Evolutionary conservation across 495 filamentous ascomycete genomes (phyloP).

Genomic region (Aspergillus saccharolyticus): DNA sequence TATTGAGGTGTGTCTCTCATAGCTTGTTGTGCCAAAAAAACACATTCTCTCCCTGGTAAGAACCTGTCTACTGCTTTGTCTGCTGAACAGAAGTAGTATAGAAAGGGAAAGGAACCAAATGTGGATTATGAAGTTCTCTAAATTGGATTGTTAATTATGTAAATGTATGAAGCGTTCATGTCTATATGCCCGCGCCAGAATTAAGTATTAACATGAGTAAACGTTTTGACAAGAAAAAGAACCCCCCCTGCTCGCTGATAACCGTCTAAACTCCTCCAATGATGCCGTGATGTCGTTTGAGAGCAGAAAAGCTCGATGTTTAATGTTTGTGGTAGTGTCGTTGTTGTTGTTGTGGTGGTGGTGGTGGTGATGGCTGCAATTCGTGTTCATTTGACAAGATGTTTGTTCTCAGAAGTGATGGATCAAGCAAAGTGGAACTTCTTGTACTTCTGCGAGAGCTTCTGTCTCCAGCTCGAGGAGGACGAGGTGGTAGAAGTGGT

Average conservation of each 20-base stretch:
- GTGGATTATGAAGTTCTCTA: neutral
- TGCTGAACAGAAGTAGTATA: no score
- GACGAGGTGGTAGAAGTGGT: neutral
- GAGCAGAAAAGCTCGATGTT: neutral
- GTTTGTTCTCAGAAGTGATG: neutral
- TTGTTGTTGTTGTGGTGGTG: neutral
- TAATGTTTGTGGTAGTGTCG: neutral
- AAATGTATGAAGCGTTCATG: neutral
- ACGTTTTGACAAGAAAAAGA: neutral
- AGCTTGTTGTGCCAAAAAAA: no score
- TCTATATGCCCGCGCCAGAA: neutral
- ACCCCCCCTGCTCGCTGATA: neutral
- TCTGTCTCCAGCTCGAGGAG: neutral
- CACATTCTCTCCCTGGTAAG: no score
- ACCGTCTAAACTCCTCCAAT: neutral
- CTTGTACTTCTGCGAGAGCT: neutral
- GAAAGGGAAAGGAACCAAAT: neutral
- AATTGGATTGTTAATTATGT: neutral
- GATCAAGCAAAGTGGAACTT: neutral
- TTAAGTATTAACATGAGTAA: neutral
- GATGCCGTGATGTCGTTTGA: neutral
- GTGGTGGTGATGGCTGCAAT: neutral
- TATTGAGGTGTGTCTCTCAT: no score
- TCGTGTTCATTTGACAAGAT: neutral
- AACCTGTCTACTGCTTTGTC: no score